Evolutionary conservation across 140 eudicot species (phyloP).

Genomic region (Stevia rebaudiana): DNA sequence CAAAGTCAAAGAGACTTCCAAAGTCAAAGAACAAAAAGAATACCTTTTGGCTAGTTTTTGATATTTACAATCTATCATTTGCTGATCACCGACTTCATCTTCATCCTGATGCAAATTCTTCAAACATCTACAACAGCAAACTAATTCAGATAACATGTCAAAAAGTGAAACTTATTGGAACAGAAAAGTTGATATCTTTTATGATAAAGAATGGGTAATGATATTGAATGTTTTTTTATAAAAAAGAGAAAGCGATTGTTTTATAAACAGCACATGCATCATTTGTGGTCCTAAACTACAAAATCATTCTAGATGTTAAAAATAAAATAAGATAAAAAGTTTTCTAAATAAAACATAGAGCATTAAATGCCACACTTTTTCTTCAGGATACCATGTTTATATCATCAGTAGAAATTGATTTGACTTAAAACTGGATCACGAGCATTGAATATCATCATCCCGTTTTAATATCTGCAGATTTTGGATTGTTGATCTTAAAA

Average conservation of each 20-base stretch:
- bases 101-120: conserved; percentile 25
- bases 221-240: not conserved
- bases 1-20: conserved; percentile 12
- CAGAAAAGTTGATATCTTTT: not conserved
- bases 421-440: conserved; percentile 19
- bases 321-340: not conserved
- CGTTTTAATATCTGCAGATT: conserved; percentile 18
- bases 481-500: conserved; percentile 4
- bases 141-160: not conserved
- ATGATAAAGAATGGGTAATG: not conserved
- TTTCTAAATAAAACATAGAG: conserved; percentile 12
- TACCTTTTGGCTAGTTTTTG: conserved; percentile 26
- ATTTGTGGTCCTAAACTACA: conserved; percentile 12
- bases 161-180: not conserved
- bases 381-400: conserved; percentile 27
- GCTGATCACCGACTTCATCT: conserved; percentile 26
- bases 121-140: conserved; percentile 11
- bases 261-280: conserved; percentile 1
- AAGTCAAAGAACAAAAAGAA: not conserved
- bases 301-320: not conserved
- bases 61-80: conserved; percentile 5
- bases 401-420: conserved; percentile 10
- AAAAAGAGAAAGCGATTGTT: not conserved
- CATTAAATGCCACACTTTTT: conserved; percentile 12
- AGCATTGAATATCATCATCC: conserved; percentile 21